Conservation (phyloP, 2,329 filamentous ascomycete species). For the Hypocreales sp. region DNA sequence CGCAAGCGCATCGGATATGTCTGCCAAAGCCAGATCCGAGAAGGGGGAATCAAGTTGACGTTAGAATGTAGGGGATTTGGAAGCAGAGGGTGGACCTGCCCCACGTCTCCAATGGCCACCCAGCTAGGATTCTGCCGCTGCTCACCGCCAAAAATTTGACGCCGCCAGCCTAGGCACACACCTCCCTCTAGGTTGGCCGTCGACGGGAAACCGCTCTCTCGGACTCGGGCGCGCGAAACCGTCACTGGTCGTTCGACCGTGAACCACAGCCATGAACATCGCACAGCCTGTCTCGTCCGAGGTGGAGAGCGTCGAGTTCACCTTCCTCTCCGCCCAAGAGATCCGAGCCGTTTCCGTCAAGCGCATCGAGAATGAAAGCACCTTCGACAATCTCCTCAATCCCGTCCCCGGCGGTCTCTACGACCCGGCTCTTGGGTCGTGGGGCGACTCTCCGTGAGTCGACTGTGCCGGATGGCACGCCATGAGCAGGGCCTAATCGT, state of each 20-base stretch:
- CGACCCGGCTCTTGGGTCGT: slow-evolving; percentile 80
- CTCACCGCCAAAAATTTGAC: slow-evolving; percentile 29
- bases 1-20: too few relatives aligned
- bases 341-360: slow-evolving; percentile 85
- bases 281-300: slow-evolving; percentile 71
- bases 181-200: too few relatives aligned
- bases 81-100: too few relatives aligned
- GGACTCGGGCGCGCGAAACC: not conserved
- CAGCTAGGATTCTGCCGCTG: slow-evolving; percentile 26
- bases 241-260: not conserved
- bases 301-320: slow-evolving; percentile 80
- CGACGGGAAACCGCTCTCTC: too few relatives aligned
- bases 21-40: too few relatives aligned
- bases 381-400: slow-evolving; percentile 86
- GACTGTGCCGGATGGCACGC: slow-evolving; percentile 3
- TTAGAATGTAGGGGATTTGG: too few relatives aligned
- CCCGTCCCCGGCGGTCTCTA: slow-evolving; percentile 85
- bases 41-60: too few relatives aligned
- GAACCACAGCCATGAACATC: slow-evolving; percentile 47
- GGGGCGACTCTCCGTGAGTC: slow-evolving; percentile 63
- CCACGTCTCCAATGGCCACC: too few relatives aligned
- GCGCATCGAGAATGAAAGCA: slow-evolving; percentile 80
- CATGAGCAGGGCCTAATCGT: slow-evolving; percentile 1
- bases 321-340: slow-evolving; percentile 66
- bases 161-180: too few relatives aligned